phyloP scores from a whole-genome alignment of 83 land plant species.

The Diphasiastrum complanatum region DNA sequence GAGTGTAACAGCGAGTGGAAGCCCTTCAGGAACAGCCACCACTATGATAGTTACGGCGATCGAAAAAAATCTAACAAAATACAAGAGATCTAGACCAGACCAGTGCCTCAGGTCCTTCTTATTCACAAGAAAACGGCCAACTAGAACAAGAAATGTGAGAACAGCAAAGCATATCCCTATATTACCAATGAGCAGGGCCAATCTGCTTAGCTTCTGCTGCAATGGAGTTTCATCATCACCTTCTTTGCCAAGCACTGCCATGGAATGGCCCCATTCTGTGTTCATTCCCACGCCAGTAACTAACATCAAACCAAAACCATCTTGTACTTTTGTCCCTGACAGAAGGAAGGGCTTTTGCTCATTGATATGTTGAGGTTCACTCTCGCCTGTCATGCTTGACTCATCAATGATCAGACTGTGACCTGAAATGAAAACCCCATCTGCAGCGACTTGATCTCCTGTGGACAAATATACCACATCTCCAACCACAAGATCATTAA shows the following conservation, averaged over 20 bases:
- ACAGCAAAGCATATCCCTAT: slow-evolving; percentile 28
- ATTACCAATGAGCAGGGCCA: slow-evolving; percentile 36
- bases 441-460: slow-evolving; percentile 40
- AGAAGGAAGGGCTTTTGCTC: slow-evolving; percentile 29
- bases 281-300: slow-evolving; percentile 38
- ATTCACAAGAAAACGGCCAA: slow-evolving; percentile 15
- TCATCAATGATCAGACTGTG: slow-evolving; percentile 29
- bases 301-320: slow-evolving; percentile 34
- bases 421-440: slow-evolving; percentile 30
- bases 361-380: slow-evolving; percentile 12
- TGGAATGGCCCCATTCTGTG: slow-evolving; percentile 38
- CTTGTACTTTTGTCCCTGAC: slow-evolving; percentile 42
- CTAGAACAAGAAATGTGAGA: slow-evolving; percentile 23
- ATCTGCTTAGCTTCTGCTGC: slow-evolving; percentile 30
- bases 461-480: slow-evolving; percentile 47
- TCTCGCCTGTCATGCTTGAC: slow-evolving; percentile 39
- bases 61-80: slow-evolving; percentile 29
- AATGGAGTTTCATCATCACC: slow-evolving; percentile 35
- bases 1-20: slow-evolving; percentile 38
- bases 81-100: slow-evolving; percentile 26
- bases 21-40: slow-evolving; percentile 41
- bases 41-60: slow-evolving; percentile 37
- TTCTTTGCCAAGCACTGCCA: slow-evolving; percentile 30
- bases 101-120: slow-evolving; percentile 25
- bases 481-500: slow-evolving; percentile 66